These are phyloP conservation scores for Microsporum ferrugineum DNA, from an alignment of 2,329 filamentous ascomycete genomes.

Conservation along the genomic window DNA sequence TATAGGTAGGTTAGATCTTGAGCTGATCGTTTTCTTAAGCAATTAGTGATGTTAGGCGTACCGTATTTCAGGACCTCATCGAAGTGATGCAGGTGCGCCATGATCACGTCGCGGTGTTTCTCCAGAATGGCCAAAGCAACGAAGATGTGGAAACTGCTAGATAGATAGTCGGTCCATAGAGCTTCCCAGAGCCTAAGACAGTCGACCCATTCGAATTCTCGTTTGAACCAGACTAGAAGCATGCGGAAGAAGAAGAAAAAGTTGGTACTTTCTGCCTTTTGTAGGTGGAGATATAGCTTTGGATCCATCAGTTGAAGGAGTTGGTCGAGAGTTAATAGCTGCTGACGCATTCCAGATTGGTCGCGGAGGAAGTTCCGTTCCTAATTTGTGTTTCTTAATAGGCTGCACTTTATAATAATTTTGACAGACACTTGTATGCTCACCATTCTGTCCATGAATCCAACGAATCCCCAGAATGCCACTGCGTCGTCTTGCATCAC, in stretches of 20 bases:
- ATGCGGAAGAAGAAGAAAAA: slow-evolving; percentile 99
- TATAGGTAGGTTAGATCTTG: slow-evolving; percentile 27
- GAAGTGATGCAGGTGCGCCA: slow-evolving; percentile 86
- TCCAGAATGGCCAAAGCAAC: slow-evolving; percentile 87
- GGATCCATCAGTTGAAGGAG: slow-evolving; percentile 96
- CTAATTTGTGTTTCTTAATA: slow-evolving; percentile 22
- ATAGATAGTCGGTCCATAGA: slow-evolving; percentile 86
- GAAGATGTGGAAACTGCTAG: slow-evolving; percentile 86
- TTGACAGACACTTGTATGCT: slow-evolving; percentile 6
- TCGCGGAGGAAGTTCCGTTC: slow-evolving; percentile 93
- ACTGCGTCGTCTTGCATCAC: slow-evolving; percentile 95
- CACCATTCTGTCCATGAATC: slow-evolving; percentile 92
- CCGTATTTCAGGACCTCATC: slow-evolving; percentile 95
- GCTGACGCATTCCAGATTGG: slow-evolving; percentile 89
- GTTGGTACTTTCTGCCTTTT: slow-evolving; percentile 87
- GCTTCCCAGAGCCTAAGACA: slow-evolving; percentile 82
- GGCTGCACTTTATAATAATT: not conserved
- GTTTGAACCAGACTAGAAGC: slow-evolving; percentile 97
- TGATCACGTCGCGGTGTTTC: slow-evolving; percentile 91
- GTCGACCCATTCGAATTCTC: slow-evolving; percentile 85
- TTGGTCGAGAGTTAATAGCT: slow-evolving; percentile 83
- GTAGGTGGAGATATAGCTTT: slow-evolving; percentile 78
- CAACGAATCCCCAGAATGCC: slow-evolving; percentile 92
- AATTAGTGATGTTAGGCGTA: slow-evolving; percentile 35
- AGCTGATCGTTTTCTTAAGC: not conserved